Evolutionary conservation across 2,329 filamentous ascomycete species (phyloP), one percentile per base, ranked within the genome.

Genomic region (Fusarium odoratissimum): DNA sequence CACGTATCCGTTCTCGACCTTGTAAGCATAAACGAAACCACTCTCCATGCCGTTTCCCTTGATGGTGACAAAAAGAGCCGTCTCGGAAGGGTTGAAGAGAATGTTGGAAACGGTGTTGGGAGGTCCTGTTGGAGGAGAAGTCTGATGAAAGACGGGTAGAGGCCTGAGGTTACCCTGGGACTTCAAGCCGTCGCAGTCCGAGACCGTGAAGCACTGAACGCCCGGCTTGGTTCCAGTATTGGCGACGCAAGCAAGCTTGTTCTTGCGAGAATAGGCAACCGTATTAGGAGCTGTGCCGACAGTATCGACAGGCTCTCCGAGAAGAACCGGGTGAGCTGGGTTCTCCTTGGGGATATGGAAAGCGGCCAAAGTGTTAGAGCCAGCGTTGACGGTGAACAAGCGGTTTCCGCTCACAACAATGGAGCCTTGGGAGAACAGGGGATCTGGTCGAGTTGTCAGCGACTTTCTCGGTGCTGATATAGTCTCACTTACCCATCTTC

Each of bases 211-310:
- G 23, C 62, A 67, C 30, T 67, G 64, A 2, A 67, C 52, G 13
- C 64, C 62, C 11, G 64, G 64, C 3, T 60, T 67, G 1, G 38
- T n/a, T 6, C 61, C 64, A 16, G 64, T 67, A 10, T 67, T 67
- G 14, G 64, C 64, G 1, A 67, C 62, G 1, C 63, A 66, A 4
- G 64, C 61, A 1, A 51, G n/a, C 9, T 41, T 67, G 28, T 67
- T 31, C 30, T 67, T 60, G 21, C 10, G 37, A 6, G 64, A 67
- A 21, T 67, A 67, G 1, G 64, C 52, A 4, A 67, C 44, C 2
- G 64, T 67, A 33, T 60, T 67, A 8, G 64, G 64, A 3, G 40
- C 31, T 16, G 44, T 67, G 13, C 64, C 61, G 3, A 45, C 28
- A 4, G 64, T 67, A 21, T 67, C 38, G 4, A 49, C 33, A 0